A percentile compares a stretch with the other conserved stretches of the same genome.
These are phyloP conservation scores for Cyclospora cayetanensis DNA, from an alignment of 169 alveolate genomes.

Conservation along the genomic window DNA sequence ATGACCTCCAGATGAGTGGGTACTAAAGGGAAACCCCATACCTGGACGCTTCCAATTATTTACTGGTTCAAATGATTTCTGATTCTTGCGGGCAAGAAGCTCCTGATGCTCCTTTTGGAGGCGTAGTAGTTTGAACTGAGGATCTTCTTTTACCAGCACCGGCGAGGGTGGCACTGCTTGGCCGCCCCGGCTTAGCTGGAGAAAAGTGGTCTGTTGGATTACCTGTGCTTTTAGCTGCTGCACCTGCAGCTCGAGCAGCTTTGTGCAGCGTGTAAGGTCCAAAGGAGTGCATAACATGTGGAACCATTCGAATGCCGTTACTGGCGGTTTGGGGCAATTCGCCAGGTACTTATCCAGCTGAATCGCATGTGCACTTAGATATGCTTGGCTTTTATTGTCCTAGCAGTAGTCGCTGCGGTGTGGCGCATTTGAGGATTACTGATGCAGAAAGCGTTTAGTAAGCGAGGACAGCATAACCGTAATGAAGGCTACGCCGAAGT, in stretches of 20 bases:
- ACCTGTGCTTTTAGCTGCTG: slow-evolving; percentile 10
- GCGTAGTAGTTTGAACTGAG: slow-evolving; percentile 43
- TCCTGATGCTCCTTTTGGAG: slow-evolving; percentile 49
- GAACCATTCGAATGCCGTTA: slow-evolving; percentile 21
- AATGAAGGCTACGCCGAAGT: too few relatives aligned
- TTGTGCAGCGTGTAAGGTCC: slow-evolving; percentile 9
- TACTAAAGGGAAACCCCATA: not conserved
- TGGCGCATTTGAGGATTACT: too few relatives aligned
- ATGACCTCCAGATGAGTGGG: too few relatives aligned
- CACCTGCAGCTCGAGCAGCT: slow-evolving; percentile 10
- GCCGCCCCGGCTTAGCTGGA: not conserved
- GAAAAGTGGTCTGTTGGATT: not conserved
- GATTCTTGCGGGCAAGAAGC: not conserved
- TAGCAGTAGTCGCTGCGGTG: not conserved
- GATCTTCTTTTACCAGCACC: not conserved
- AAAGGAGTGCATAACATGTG: slow-evolving; percentile 5
- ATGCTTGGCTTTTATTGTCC: not conserved
- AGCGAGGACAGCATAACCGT: too few relatives aligned
- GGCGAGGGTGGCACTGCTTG: not conserved
- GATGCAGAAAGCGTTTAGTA: too few relatives aligned
- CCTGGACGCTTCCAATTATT: slow-evolving; percentile 54
- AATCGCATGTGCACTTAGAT: not conserved
- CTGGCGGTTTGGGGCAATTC: slow-evolving; percentile 60
- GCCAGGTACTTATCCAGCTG: slow-evolving; percentile 61
- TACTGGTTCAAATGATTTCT: slow-evolving; percentile 21